Evolutionary conservation across 306 rosid species (phyloP).

Genomic region (Cyclanthera cordifolia): DNA sequence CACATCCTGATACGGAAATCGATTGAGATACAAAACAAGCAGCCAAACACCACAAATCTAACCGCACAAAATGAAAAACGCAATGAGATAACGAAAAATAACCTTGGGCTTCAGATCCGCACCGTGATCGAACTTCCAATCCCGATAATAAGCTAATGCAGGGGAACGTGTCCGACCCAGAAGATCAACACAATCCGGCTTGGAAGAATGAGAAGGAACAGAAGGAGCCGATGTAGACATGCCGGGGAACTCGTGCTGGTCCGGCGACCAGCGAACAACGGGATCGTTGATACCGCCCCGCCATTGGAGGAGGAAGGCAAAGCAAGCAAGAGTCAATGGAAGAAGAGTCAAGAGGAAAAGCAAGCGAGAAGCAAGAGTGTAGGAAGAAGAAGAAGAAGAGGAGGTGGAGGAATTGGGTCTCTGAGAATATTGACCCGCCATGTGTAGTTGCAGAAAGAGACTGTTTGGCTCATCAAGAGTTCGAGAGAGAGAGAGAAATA

Average conservation of each 20-base stretch:
- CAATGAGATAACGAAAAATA: neutral
- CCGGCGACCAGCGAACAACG: constrained; percentile 59
- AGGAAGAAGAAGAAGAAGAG: constrained; percentile 19
- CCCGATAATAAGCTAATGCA: constrained; percentile 58
- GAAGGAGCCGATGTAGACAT: constrained; percentile 29
- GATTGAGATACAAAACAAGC: neutral
- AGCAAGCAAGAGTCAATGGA: constrained; percentile 55
- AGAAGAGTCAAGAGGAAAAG: constrained; percentile 52
- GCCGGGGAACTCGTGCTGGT: constrained; percentile 56
- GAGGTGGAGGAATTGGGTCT: constrained; percentile 25
- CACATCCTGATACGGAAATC: neutral
- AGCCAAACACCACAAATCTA: constrained; percentile 1
- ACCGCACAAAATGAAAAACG: neutral
- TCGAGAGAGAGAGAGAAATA: constrained; percentile 10
- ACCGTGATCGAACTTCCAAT: constrained; percentile 45
- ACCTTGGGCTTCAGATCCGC: constrained; percentile 77
- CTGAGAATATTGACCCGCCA: constrained; percentile 55
- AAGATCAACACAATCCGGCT: constrained; percentile 42
- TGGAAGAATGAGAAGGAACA: constrained; percentile 21
- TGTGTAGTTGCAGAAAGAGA: constrained; percentile 18
- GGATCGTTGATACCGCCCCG: constrained; percentile 84
- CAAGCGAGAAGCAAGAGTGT: constrained; percentile 37
- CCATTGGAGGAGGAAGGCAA: constrained; percentile 89
- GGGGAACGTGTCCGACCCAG: constrained; percentile 34
- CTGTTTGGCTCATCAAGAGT: constrained; percentile 20